Evolutionary conservation across 2,329 filamentous ascomycete species (phyloP), one percentile per base, ranked within the genome.

Genomic region (Penicillium sp.): DNA sequence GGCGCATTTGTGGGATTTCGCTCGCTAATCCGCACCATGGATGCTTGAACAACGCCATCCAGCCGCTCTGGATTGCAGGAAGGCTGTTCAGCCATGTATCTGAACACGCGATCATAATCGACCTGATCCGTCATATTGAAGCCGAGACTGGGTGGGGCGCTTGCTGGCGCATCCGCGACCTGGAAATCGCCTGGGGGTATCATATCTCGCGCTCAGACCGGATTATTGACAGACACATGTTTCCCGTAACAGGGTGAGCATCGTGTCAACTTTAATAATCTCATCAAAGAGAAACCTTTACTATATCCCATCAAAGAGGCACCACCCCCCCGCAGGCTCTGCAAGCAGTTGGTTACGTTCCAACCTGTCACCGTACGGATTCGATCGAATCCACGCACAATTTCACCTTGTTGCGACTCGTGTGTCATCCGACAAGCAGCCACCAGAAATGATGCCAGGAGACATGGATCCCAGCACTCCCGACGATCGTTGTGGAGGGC

Each of bases 21-120:
- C 62, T 81, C 12, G 77, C 81, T 3, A 85, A 85, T 55, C 78
- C 77, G 4, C 81, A 85, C 54, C 75, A 79, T 11, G 82, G 82
- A 3, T 82, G 79, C 57, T 62, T 83, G 33, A 84, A 82, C 57
- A 84, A 85, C 61, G 80, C 81, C 4, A 81, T 84, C 5, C 82
- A 84, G 58, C 82, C 82, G 1, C 70, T 84, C 0, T 84, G 80
- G 78, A 74, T 85, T 12, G 82, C 83, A 0, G 83, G 81, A 0
- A 74, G 77, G 35, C 67, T 83, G 0, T 73, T 85, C 40, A 84
- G 78, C 51, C 82, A 85, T 67, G 72, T 69, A 2, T 73, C 74
- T 0, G 75, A 78, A 55, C 74, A 77, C 57, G 61, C 62, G 0
- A 59, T 72, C 14, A 71, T 77, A 1, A 66, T 73, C 25, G 60